Evolutionary conservation across 345 rosid genomes (phyloP), one percentile per base, ranked within the genome.

Genomic region (Moricandia moricandioides): DNA sequence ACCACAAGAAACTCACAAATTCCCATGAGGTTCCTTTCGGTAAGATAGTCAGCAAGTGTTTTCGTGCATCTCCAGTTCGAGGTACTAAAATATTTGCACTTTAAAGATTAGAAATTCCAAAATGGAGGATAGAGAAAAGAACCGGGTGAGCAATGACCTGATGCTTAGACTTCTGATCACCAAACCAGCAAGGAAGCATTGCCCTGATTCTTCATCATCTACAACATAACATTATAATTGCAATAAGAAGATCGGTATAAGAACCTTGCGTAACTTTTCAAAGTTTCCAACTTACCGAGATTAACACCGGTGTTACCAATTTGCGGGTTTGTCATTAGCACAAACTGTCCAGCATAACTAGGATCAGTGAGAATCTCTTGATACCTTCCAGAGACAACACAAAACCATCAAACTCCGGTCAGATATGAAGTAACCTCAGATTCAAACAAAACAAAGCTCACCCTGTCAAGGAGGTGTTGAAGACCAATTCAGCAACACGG

Each of bases 301-400:
- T 96, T 96, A 47, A 96, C 89, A 65, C 98, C 97, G 13, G 99
- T 96, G 79, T 96, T 92, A 80, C 99, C 98, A 71, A 76, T 96
- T 74, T 91, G 98, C 3, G 98, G 99, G 82, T 89, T 91, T 35
- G 99, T 96, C 99, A 91, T 96, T 72, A 96, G 69, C 73, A 92
- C 99, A 87, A 92, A 96, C 81, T 96, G 98, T 3, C 97, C 97
- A 0, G 96, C 96, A 69, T 92, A 92, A 81, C 99, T 96, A 39
- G 98, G 99, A 76, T 92, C 99, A 9, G 97, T 92, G 1, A 96
- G 89, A 79, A 96, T 96, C 81, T 96, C 99, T 82, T 92, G 99
- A 85, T 96, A 96, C 84, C 97, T 96, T 83, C 21, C 14, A 66
- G 56, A 51, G 40, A 49, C 12, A 49, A n/a, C 12, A 30, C 57